A percentile compares a stretch with the other conserved stretches of the same genome.
phyloP scores from a whole-genome alignment of 1,284 basidiomycete species.

The Singerocomus rubriflavus region DNA sequence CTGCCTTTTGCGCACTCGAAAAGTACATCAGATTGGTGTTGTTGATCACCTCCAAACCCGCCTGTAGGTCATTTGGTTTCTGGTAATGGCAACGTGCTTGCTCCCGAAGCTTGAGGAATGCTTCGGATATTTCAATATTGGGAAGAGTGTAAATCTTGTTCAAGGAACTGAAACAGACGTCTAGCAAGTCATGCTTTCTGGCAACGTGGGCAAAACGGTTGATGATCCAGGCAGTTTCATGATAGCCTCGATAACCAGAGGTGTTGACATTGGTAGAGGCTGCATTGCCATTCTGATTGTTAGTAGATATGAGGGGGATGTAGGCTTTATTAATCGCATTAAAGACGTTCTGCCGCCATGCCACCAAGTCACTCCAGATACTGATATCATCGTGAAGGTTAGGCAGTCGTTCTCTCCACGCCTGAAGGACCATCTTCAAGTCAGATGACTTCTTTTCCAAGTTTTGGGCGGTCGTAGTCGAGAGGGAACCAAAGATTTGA shows the following conservation, averaged over 20 bases:
- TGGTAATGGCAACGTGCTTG: conserved; percentile 99
- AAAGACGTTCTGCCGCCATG: conserved; percentile 94
- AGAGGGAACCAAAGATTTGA: conserved; percentile 89
- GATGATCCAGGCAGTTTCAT: conserved; percentile 99
- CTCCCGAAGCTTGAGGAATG: conserved; percentile 97
- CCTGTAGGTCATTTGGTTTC: conserved; percentile 88
- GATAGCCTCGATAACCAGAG: conserved; percentile 96
- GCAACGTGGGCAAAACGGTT: conserved; percentile 99
- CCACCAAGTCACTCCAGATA: conserved; percentile 97
- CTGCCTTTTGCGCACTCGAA: conserved; percentile 91
- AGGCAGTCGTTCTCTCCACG: conserved; percentile 96
- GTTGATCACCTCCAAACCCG: conserved; percentile 97
- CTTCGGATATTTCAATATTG: conserved; percentile 99
- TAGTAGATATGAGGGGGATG: conserved; percentile 78
- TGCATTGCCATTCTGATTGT: conserved; percentile 46
- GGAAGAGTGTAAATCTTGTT: conserved; percentile 99
- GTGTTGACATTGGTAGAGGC: conserved; percentile 69
- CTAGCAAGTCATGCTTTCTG: conserved; percentile 93
- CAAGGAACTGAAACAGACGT: conserved; percentile 93
- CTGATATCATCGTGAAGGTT: conserved; percentile 98
- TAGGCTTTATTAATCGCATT: conserved; percentile 97
- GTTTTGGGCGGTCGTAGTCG: conserved; percentile 85
- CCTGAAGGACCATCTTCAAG: conserved; percentile 92
- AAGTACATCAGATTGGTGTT: conserved; percentile 99
- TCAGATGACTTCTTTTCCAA: conserved; percentile 94